Evolutionary conservation across 129 eudicot genomes (phyloP), one percentile per base, ranked within the genome.

Genomic region (Glebionis coronaria): DNA sequence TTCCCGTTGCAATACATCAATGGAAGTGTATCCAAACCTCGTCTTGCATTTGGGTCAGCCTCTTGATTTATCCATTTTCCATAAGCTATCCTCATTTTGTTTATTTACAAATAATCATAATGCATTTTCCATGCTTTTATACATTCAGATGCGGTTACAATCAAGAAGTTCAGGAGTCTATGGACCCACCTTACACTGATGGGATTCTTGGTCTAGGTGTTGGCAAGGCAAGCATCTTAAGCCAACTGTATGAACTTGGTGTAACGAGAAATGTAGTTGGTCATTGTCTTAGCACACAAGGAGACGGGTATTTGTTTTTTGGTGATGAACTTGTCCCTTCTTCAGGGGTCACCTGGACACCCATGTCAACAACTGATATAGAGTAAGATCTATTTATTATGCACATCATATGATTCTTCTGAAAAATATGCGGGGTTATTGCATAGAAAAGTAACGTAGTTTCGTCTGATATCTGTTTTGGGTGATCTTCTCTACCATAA

Each of bases 161-260:
- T 69, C 99, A 90, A 72, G 91, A 94, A 87, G 83, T 94, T 76
- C 80, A 75, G 15, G 76, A 75, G 16, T 56, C 90, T 18, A 57
- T 81, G 73, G 72, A 65, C 59, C 81, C 86, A 63, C 97, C 97
- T 46, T 90, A 51, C 67, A 79, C 95, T 10, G 99, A 94, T 72
- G 99, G 99, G 74, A 80, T 94, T 50, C 97, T 94, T 67, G 99
- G 99, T 61, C 88, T 94, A 15, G 97, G 95, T 18, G 47, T 54
- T 64, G 99, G 97, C 3, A 87, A 90, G 79, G 83, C 85, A 55
- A 85, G 95, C 88, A 81, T 94, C 63, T 64, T 90, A 46, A 45
- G 78, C 7, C 99, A 94, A 71, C 70, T 94, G n/a, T 63, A 67
- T 50, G 74, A 76, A 35, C 76, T 81, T 16, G 94, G 99, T 57